phyloP scores from a whole-genome alignment of 1,284 basidiomycete species.

The Ganoderma meredithae region DNA sequence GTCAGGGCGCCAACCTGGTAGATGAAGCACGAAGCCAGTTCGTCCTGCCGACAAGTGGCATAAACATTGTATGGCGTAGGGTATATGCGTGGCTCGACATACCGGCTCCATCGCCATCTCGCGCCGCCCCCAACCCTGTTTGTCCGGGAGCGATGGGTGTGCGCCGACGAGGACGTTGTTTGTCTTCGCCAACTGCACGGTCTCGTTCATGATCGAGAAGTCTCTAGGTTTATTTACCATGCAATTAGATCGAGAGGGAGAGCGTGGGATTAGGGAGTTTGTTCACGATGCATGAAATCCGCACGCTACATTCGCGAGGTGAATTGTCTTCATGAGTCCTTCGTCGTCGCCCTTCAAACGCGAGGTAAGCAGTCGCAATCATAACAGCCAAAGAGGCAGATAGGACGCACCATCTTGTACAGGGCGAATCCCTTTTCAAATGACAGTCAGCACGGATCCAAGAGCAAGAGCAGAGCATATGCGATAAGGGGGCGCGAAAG shows the following conservation, averaged over 20 bases:
- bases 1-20: constrained; percentile 68
- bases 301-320: constrained; percentile 70
- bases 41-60: constrained; percentile 50
- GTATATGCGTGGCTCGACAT: constrained; percentile 9
- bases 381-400: not conserved
- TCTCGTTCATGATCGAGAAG: constrained; percentile 68
- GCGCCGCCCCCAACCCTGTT: constrained; percentile 68
- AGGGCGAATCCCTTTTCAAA: constrained; percentile 59
- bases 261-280: not conserved
- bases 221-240: constrained; percentile 46
- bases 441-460: not conserved
- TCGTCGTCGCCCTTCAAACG: constrained; percentile 61
- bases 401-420: constrained; percentile 49
- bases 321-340: constrained; percentile 66
- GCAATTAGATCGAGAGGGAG: not conserved
- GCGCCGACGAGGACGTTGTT: constrained; percentile 63
- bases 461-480: too few species aligned
- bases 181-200: constrained; percentile 59
- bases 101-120: constrained; percentile 69
- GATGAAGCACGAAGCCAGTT: constrained; percentile 62
- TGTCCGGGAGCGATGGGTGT: constrained; percentile 68
- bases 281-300: constrained; percentile 69
- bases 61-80: not conserved
- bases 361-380: not conserved
- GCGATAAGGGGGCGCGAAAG: too few species aligned